Percentiles rank a stretch among this genome's conserved stretches.
Evolutionary conservation across 805 yeast species (phyloP).

Genomic region (Nakazawaea pomicola): DNA sequence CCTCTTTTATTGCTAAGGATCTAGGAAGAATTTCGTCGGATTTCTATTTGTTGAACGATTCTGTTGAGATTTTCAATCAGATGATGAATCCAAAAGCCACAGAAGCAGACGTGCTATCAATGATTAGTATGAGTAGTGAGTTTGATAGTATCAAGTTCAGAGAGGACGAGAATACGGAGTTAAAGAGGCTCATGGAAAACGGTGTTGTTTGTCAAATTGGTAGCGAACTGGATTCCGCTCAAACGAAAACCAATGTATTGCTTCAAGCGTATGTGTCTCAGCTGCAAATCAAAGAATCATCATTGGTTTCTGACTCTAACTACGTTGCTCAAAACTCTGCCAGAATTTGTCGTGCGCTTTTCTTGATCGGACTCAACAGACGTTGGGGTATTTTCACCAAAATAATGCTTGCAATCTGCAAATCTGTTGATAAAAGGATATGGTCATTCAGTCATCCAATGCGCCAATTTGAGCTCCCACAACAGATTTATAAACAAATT

Average conservation of each 20-base stretch:
- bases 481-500: constrained; percentile 54
- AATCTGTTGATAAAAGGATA: constrained; percentile 73
- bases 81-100: constrained; percentile 80
- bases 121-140: constrained; percentile 89
- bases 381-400: constrained; percentile 85
- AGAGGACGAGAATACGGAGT: constrained; percentile 79
- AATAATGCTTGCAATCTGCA: constrained; percentile 74
- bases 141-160: constrained; percentile 87
- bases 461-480: constrained; percentile 79
- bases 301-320: constrained; percentile 79
- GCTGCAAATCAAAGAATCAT: constrained; percentile 66
- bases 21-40: constrained; percentile 94
- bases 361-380: constrained; percentile 79
- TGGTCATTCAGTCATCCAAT: constrained; percentile 94
- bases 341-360: constrained; percentile 87
- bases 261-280: constrained; percentile 86
- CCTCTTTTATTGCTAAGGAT: constrained; percentile 78
- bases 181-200: constrained; percentile 52
- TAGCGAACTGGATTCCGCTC: constrained; percentile 67
- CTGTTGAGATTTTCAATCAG: constrained; percentile 85
- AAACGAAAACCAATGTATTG: constrained; percentile 81
- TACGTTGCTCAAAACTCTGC: constrained; percentile 96
- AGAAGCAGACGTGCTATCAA: constrained; percentile 85
- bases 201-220: constrained; percentile 79
- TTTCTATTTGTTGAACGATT: constrained; percentile 77